Conservation (phyloP, 441 rosid species). For the Mallotus japonicus region DNA sequence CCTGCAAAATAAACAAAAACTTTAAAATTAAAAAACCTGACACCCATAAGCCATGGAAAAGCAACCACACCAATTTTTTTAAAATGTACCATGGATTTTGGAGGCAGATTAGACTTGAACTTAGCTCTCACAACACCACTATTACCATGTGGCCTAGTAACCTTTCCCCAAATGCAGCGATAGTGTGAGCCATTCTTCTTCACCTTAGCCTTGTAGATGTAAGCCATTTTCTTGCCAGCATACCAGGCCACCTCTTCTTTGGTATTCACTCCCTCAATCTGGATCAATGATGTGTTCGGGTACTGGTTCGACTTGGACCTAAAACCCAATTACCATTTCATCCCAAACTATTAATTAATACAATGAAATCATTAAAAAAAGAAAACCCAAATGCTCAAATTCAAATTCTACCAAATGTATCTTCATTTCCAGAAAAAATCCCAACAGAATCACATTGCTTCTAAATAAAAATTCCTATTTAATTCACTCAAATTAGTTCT, state of each 20-base stretch:
- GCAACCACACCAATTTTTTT: not conserved
- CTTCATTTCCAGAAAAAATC: no score
- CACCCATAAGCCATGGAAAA: not conserved
- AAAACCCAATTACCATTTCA: conserved; percentile 11
- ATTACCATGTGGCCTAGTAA: conserved; percentile 83
- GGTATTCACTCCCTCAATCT: conserved; percentile 90
- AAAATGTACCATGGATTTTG: conserved; percentile 69
- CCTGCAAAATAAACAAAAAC: conserved; percentile 36
- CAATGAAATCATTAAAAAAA: no score
- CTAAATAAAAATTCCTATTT: no score
- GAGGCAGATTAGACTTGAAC: conserved; percentile 84
- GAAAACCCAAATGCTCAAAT: not conserved
- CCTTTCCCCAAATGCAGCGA: conserved; percentile 97
- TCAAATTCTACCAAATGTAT: no score
- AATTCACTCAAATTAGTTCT: no score
- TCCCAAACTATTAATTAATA: not conserved
- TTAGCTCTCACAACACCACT: conserved; percentile 87
- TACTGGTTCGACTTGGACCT: conserved; percentile 92
- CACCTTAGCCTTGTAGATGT: conserved; percentile 84
- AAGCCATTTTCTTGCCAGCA: conserved; percentile 78
- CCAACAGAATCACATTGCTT: no score
- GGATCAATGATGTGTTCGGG: conserved; percentile 68
- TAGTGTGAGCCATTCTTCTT: conserved; percentile 76
- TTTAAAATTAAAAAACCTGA: not conserved
- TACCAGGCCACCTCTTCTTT: conserved; percentile 82